Evolutionary conservation across 306 rosid genomes (phyloP).

Genomic region (Vigna unguiculata): DNA sequence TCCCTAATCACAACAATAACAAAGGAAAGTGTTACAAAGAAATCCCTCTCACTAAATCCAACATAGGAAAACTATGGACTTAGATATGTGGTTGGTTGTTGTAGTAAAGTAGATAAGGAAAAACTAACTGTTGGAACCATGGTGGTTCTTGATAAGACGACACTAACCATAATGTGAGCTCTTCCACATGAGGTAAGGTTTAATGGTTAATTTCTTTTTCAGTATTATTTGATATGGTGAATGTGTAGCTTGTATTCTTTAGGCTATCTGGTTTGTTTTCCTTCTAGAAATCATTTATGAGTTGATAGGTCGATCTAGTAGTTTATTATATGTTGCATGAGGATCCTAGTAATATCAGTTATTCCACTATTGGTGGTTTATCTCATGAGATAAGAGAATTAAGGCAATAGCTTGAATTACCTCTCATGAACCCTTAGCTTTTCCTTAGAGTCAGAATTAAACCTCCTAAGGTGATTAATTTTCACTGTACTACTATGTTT

Average conservation of each 20-base stretch:
- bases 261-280: conserved; percentile 16
- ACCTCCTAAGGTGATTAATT: conserved; percentile 86
- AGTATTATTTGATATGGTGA: conserved; percentile 29
- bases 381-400: conserved; percentile 96
- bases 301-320: conserved; percentile 84
- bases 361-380: conserved; percentile 96
- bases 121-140: conserved; percentile 88
- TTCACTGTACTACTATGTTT: conserved; percentile 10
- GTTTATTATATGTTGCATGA: conserved; percentile 96
- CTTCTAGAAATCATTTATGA: conserved; percentile 31
- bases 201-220: conserved; percentile 16
- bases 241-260: conserved; percentile 10
- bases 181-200: conserved; percentile 92
- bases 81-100: conserved; percentile 92
- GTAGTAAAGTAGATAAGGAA: conserved; percentile 91
- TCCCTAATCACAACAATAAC: no score
- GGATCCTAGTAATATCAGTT: conserved; percentile 97
- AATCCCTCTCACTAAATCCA: no score
- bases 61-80: conserved; percentile 95
- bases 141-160: conserved; percentile 95
- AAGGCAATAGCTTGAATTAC: conserved; percentile 92
- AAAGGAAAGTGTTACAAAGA: no score
- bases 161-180: conserved; percentile 90
- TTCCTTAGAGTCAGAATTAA: conserved; percentile 93
- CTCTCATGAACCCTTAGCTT: conserved; percentile 96